These are phyloP conservation scores for Tephrocybe sp. DNA, from an alignment of 768 basidiomycete species.

Conservation along the genomic window DNA sequence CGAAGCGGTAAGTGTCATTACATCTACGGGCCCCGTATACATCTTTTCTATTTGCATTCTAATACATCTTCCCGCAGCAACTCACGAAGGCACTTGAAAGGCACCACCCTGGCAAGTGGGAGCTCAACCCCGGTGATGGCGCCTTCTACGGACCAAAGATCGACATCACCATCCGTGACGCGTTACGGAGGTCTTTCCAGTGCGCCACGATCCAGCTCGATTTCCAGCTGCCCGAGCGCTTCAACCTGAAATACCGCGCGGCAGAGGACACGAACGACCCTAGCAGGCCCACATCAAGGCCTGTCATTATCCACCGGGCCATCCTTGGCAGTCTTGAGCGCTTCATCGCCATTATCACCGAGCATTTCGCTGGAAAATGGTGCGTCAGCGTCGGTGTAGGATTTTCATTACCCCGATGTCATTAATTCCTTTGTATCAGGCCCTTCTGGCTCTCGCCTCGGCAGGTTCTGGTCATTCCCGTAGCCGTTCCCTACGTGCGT, in stretches of 20 bases:
- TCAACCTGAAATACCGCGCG: constrained; percentile 90
- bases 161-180: constrained; percentile 95
- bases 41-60: not conserved
- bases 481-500: constrained; percentile 85
- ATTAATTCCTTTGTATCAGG: constrained; percentile 41
- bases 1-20: constrained; percentile 59
- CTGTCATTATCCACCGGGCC: constrained; percentile 98
- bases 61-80: constrained; percentile 52
- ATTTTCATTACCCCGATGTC: not conserved
- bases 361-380: constrained; percentile 99
- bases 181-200: constrained; percentile 91
- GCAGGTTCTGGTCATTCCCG: constrained; percentile 92
- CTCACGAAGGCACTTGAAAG: constrained; percentile 81
- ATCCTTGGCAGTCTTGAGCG: constrained; percentile 93
- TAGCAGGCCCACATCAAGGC: constrained; percentile 62
- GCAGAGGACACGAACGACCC: constrained; percentile 66
- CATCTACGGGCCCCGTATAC: not conserved
- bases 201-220: constrained; percentile 99
- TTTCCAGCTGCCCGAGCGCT: constrained; percentile 96
- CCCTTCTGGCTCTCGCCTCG: constrained; percentile 99
- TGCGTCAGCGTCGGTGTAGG: constrained; percentile 31
- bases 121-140: constrained; percentile 92
- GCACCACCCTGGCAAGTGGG: constrained; percentile 87
- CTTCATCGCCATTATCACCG: constrained; percentile 96
- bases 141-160: constrained; percentile 99